A percentile compares a stretch with the other conserved stretches of the same genome.
These are phyloP conservation scores for Ascochyta lentis DNA, from an alignment of 2,329 filamentous ascomycete species.

Conservation along the genomic window DNA sequence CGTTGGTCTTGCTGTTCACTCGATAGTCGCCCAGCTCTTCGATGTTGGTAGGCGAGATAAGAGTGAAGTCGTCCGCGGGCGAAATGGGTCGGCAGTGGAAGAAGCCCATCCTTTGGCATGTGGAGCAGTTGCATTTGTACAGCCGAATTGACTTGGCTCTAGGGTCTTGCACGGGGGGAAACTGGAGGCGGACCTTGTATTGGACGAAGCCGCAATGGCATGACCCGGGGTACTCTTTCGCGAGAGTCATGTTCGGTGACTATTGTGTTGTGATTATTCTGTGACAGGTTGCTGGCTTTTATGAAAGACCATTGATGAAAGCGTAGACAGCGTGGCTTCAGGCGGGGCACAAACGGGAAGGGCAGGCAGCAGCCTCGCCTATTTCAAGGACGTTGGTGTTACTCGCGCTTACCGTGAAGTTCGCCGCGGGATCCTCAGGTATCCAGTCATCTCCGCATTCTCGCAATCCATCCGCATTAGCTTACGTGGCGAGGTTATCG, in stretches of 20 bases:
- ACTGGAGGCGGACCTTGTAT: constrained; percentile 54
- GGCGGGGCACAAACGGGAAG: neutral
- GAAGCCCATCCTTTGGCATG: constrained; percentile 58
- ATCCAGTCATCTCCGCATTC: neutral
- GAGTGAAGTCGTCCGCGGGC: constrained; percentile 53
- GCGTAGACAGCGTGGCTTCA: neutral
- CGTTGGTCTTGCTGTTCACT: constrained; percentile 38
- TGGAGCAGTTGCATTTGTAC: constrained; percentile 58
- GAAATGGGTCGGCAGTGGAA: constrained; percentile 54
- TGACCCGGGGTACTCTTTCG: constrained; percentile 48
- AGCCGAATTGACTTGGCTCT: constrained; percentile 32
- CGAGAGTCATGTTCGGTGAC: constrained; percentile 23
- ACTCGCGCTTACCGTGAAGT: neutral
- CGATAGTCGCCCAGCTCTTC: constrained; percentile 53
- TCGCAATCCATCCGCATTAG: neutral
- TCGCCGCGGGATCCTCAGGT: neutral
- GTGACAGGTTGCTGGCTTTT: neutral
- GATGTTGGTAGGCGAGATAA: constrained; percentile 51
- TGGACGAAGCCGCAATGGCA: constrained; percentile 56
- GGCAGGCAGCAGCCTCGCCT: constrained; percentile 12
- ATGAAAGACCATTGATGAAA: neutral
- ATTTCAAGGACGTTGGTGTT: neutral
- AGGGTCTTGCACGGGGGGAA: constrained; percentile 44
- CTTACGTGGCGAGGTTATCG: neutral
- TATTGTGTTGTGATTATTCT: neutral